Conservation (phyloP, 345 rosid genomes). For the Crucihimalaya himalaica region DNA sequence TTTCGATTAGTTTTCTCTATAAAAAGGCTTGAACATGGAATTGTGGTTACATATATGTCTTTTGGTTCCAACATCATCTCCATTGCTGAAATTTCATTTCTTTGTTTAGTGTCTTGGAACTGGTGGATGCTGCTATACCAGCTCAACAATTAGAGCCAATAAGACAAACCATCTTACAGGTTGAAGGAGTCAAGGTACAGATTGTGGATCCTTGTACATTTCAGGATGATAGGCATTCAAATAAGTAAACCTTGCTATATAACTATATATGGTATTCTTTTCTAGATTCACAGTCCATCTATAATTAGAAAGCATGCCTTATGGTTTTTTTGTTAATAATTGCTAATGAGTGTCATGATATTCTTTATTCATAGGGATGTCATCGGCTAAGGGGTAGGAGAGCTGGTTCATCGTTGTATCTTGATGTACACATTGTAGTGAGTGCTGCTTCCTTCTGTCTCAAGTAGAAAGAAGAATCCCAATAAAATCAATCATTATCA, state of each 20-base stretch:
- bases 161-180: slow-evolving; percentile 67
- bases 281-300: slow-evolving; percentile 5
- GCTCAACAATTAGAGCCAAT: slow-evolving; percentile 67
- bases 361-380: slow-evolving; percentile 61
- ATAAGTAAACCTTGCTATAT: slow-evolving; percentile 4
- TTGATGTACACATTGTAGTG: slow-evolving; percentile 96
- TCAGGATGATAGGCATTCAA: slow-evolving; percentile 10
- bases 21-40: slow-evolving; percentile 12
- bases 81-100: slow-evolving; percentile 32
- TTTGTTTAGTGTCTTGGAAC: slow-evolving; percentile 69
- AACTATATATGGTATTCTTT: not conserved
- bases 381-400: slow-evolving; percentile 96
- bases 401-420: slow-evolving; percentile 86
- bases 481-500: slow-evolving; percentile 9
- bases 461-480: not conserved
- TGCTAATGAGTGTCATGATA: slow-evolving; percentile 15
- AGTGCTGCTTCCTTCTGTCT: slow-evolving; percentile 29
- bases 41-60: slow-evolving; percentile 5
- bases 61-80: slow-evolving; percentile 23
- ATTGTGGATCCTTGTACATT: slow-evolving; percentile 27
- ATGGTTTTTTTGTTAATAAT: slow-evolving; percentile 2
- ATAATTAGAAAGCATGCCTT: slow-evolving; percentile 22
- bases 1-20: slow-evolving; percentile 3
- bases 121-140: slow-evolving; percentile 96
- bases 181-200: slow-evolving; percentile 81